Conservation (phyloP, 345 rosid genomes). For the Angophora floribunda region DNA sequence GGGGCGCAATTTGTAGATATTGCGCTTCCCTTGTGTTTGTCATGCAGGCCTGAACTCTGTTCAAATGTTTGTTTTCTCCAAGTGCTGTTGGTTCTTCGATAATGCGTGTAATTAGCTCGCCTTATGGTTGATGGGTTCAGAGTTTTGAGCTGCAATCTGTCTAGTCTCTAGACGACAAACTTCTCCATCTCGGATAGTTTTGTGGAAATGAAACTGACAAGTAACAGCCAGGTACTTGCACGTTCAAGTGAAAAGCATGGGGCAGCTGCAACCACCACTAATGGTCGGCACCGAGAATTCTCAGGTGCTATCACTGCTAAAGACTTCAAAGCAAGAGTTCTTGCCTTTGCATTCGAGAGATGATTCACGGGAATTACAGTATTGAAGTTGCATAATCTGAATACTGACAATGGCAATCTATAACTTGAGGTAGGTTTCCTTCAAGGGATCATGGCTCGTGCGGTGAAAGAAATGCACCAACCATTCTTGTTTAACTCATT, state of each 20-base stretch:
- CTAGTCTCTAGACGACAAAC: not conserved
- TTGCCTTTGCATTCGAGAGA: not conserved
- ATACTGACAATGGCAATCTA: not conserved
- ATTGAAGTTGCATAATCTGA: not conserved
- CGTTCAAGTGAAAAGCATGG: not conserved
- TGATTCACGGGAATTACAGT: not conserved
- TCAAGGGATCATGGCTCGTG: not conserved
- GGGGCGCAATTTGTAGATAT: not conserved
- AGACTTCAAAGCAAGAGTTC: not conserved
- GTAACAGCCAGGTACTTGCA: not conserved
- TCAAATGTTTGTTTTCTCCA: not conserved
- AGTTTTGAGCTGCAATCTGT: not conserved
- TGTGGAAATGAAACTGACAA: not conserved
- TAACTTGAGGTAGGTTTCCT: not conserved
- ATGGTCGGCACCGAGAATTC: not conserved
- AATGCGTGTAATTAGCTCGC: not conserved
- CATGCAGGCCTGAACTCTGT: not conserved
- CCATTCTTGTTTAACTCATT: not conserved
- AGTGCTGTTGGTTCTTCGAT: not conserved
- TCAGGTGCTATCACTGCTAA: not conserved
- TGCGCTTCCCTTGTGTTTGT: not conserved
- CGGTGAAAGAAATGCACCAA: not conserved
- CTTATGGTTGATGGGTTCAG: not conserved
- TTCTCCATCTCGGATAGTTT: not conserved
- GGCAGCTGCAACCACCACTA: not conserved